Base-by-base conservation (phyloP, 352 stramenopile genomes). In the Aphanomyces cochlioides region DNA sequence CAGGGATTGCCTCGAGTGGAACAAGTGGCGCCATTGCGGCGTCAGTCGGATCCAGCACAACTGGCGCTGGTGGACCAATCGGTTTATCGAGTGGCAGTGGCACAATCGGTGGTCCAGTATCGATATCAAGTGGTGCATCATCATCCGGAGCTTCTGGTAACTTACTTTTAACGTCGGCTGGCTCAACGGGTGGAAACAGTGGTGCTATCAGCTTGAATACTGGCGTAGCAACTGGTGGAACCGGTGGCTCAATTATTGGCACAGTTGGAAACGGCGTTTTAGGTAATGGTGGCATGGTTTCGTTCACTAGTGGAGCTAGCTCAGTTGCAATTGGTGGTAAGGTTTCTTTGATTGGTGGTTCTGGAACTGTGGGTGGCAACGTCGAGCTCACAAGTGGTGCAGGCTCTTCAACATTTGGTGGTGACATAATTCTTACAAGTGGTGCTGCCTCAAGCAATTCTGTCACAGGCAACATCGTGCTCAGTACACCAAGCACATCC, bases 331-430 rank as follows among this genome's bases (percentile, higher is more conserved):
- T 50, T 19, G 64, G 64, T 38, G 64, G 64, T 7, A 61, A 48
- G 7, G 48, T 58, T 5, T 63, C 54, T n/a, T 37, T 70, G 5
- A 6, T 64, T 3, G 34, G 43, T 70, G 64, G 64, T 36, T 36
- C 64, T 17, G 64, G 64, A n/a, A 45, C 47, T 28, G 64, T 63
- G 21, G n/a, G 40, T 0, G 64, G 38, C 47, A 70, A 69, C 43
- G 63, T 69, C 43, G 63, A 69, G 38, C 19, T 90, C 21, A 65
- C 70, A 7, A 75, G 77, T 43, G 83, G 83, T 21, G 56, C 66
- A 56, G 80, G 78, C 3, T 78, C 71, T 36, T 77, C 76, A 54
- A 73, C 73, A 50, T 43, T 64, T 5, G 81, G 83, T 58, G 83
- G 83, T 37, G 45, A 69, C 38, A 53, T 69, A 39, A 45, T 69